Evolutionary conservation across 1,284 basidiomycete species (phyloP).

Genomic region (Fomitopsis schrenkii): DNA sequence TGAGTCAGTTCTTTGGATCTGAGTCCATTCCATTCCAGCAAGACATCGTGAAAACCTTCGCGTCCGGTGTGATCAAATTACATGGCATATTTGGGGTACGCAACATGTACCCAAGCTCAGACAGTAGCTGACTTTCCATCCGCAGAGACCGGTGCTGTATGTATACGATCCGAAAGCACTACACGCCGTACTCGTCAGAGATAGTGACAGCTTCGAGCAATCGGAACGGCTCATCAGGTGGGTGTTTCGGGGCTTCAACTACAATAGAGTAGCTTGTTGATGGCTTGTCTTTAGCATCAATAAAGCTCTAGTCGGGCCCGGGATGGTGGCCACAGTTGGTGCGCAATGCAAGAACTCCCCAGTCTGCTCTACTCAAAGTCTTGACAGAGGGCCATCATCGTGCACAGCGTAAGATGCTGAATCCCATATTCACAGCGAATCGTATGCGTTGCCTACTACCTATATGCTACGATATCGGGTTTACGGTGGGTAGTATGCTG

Average conservation of each 20-base stretch:
- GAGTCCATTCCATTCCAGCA: not conserved
- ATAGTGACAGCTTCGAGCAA: slow-evolving; percentile 9
- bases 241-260: not conserved
- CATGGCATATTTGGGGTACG: slow-evolving; percentile 3
- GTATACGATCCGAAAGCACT: slow-evolving; percentile 24
- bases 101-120: not conserved
- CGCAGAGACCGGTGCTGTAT: slow-evolving; percentile 26
- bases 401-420: slow-evolving; percentile 13
- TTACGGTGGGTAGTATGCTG: slow-evolving; percentile 2
- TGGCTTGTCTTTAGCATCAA: not conserved
- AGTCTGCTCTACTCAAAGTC: too few relatives aligned
- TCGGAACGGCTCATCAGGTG: slow-evolving; percentile 28
- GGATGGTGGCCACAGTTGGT: not conserved
- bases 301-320: not conserved
- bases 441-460: slow-evolving; percentile 13
- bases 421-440: slow-evolving; percentile 12
- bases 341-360: not conserved
- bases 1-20: not conserved
- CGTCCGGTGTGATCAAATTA: not conserved
- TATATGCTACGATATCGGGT: slow-evolving; percentile 7
- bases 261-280: not conserved
- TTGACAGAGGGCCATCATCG: slow-evolving; percentile 9
- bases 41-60: not conserved
- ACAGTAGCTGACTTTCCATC: not conserved
- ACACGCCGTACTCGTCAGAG: slow-evolving; percentile 10